Evolutionary conservation across 768 basidiomycete species (phyloP), one percentile per base, ranked within the genome.

Genomic region (Nevesoporus exiguus): DNA sequence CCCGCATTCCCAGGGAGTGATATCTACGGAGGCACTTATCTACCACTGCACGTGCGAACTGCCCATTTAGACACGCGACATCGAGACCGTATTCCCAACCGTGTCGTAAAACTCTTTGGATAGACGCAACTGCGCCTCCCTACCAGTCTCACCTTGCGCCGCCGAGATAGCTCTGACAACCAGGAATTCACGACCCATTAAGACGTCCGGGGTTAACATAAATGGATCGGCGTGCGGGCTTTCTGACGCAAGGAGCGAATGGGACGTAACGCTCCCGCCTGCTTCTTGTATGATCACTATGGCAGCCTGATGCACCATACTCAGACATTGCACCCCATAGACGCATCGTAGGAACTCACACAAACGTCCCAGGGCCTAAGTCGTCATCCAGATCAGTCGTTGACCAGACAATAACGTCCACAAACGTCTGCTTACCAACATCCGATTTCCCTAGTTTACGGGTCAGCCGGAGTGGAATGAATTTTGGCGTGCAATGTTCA

Each of bases 221-320:
- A 83, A 84, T 59, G 83, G 81, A 21, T 68, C 57, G 5, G 61
- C 57, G 5, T 9, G 27, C 17, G 22, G 22, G 24, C 6, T 64
- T 1, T 79, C 73, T 3, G 71, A 65, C 6, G 66, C 61, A 52
- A 83, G 79, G 15, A 71, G 71, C 30, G 72, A 72, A 50, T 84
- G 77, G 24, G 84, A 84, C 22, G 88, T 86, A 7, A 91, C 83
- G 21, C 86, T 71, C 7, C 88, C 84, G 8, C 96, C 95, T 2
- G 94, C 89, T 68, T 96, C 95, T 61, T 89, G 80, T 2, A 90
- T 86, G 60, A 98, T 93, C 60, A 95, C 84, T 30, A 90, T 85
- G 0, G 92, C 96, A 0, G 96, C 93, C 76, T 83, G 58, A 29
- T 9, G 19, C 19, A 24, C 40, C 2, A 0, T 0, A 19, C 41